Evolutionary conservation across 139 green algal genomes (phyloP), one percentile per base, ranked within the genome.

Genomic region (Micromonas commoda): DNA sequence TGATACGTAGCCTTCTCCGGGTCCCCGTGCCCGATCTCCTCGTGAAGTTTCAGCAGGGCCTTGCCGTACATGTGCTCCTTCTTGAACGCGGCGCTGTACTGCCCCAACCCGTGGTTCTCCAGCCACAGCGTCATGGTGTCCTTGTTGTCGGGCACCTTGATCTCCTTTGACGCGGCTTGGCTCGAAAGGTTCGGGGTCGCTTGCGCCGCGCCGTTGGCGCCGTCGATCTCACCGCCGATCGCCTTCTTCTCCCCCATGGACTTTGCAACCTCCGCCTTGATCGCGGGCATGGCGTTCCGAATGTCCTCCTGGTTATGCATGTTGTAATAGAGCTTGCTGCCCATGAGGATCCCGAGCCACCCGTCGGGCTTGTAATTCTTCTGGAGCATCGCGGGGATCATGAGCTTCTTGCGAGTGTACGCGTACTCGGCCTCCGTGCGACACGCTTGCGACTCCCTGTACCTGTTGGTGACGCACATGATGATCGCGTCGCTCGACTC

Each of bases 311-410:
- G 20, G 64, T 85, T 79, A 34, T 66, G 38, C 79, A 88, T 80
- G 77, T 86, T 81, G 80, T 86, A 86, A 81, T 88, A 88, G 39
- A 88, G 85, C 13, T 83, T 81, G 4, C 80, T 88, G 70, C 85
- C 85, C 77, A 88, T 83, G 29, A 88, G 77, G 24, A 82, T 82
- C 39, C 85, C 85, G 57, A 88, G 74, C 85, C 85, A 88, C 1
- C 85, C 85, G 19, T 82, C 79, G 52, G 85, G 80, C 60, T 85
- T 86, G 85, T 86, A 88, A 51, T 77, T 73, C 4, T 68, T 70
- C 60, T 88, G 80, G 77, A 88, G 79, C 23, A 86, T 73, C 37
- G 86, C 21, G 24, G 81, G 81, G 9, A 85, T 78, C 73, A 88
- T 83, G 70, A 78, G 82, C 80, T 88, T 88, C 51, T 83, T 81